Evolutionary conservation across 805 yeast species (phyloP), one percentile per base, ranked within the genome.

Genomic region (Yamadazyma sp.): DNA sequence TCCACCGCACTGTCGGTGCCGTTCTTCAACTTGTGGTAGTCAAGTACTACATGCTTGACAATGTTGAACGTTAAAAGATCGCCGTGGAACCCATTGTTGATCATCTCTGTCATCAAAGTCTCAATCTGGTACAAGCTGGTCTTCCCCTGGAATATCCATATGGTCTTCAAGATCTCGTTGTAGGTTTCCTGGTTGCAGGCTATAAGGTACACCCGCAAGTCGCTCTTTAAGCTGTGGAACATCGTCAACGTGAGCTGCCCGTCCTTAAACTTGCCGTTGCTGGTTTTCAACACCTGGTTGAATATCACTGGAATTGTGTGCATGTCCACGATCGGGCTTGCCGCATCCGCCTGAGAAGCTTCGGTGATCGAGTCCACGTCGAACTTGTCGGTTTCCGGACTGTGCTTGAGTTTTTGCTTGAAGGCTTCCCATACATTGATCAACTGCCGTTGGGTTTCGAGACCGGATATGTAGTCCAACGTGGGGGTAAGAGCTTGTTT

Each of bases 131-230:
- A 58, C 17, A 67, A 43, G 32, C 55, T 57, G 8, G 61, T 47
- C 44, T 63, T 64, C 13, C 74, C 74, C 33, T 49, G 50, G 46
- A 48, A 67, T 1, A 67, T 51, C 72, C 73, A 67, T 33, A 53
- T 50, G 13, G 57, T 48, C 35, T 60, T 54, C 29, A 68, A 44
- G 4, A 68, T 49, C 43, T 67, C 66, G 42, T 68, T 68, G 44
- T 62, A 67, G 2, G 73, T 67, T 13, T 54, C 60, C 47, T 68
- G 73, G 47, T 64, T 64, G 48, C 71, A 64, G 8, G 55, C 48
- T 3, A 60, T 48, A 7, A 67, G 53, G 47, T 64, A 64, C 16
- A 64, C 42, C 10, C 49, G 46, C 23, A 67, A 40, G 42, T 67
- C 64, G 13, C 47, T 52, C 44, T 65, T 65, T 19, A 64, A 48